Evolutionary conservation across 169 alveolate species (phyloP).

Genomic region (Eimeria mitis): DNA sequence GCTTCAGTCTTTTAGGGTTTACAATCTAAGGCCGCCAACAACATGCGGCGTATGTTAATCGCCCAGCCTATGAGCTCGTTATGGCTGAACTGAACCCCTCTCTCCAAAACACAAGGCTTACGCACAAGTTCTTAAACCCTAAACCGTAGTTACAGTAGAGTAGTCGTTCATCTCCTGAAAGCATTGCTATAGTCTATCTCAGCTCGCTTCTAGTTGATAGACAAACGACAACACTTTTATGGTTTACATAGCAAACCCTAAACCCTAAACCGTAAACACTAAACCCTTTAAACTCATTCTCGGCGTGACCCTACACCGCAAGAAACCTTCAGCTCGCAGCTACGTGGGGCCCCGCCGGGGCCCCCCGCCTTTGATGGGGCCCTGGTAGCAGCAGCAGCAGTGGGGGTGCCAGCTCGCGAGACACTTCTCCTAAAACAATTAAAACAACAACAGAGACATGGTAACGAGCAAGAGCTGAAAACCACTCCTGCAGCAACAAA

Average conservation of each 20-base stretch:
- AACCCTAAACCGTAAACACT: not conserved
- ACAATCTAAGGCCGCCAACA: no score
- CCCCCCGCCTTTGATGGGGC: not conserved
- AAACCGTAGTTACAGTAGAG: not conserved
- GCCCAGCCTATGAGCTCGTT: no score
- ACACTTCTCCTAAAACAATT: not conserved
- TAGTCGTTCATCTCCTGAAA: not conserved
- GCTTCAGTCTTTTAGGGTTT: no score
- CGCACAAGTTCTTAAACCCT: not conserved
- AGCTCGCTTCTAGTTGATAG: not conserved
- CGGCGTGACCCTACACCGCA: not conserved
- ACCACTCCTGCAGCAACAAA: not conserved
- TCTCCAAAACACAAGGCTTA: no score
- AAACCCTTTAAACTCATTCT: not conserved
- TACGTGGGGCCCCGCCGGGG: not conserved
- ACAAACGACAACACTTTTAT: not conserved
- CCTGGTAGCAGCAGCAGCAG: not conserved
- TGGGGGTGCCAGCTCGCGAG: not conserved
- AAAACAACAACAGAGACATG: not conserved
- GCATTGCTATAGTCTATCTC: not conserved
- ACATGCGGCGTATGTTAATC: no score
- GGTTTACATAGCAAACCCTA: no score
- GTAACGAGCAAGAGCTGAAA: not conserved
- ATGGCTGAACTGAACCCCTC: no score
- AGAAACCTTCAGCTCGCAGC: conserved; percentile 5